phyloP scores from a whole-genome alignment of 2,329 filamentous ascomycete species.

The Orbilia ellipsospora region DNA sequence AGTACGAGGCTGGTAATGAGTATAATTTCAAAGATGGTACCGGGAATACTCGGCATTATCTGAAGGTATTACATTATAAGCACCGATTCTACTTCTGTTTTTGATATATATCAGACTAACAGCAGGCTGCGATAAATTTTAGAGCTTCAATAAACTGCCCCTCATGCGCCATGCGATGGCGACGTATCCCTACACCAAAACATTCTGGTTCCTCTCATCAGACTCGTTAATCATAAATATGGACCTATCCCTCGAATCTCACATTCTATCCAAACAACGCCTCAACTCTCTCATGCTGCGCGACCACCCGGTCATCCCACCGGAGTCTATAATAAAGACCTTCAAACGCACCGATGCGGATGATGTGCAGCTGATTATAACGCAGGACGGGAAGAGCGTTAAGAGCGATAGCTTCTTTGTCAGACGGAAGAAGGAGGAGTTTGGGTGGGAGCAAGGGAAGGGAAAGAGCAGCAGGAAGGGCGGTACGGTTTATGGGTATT shows the following conservation, averaged over 20 bases:
- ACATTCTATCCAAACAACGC: slow-evolving; percentile 74
- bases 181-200: slow-evolving; percentile 78
- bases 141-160: slow-evolving; percentile 81
- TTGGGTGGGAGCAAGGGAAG: slow-evolving; percentile 65
- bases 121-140: slow-evolving; percentile 72
- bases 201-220: slow-evolving; percentile 87
- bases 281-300: slow-evolving; percentile 85
- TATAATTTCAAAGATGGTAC: slow-evolving; percentile 43
- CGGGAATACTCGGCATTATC: slow-evolving; percentile 27
- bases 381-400: slow-evolving; percentile 85
- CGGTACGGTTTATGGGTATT: slow-evolving; percentile 41
- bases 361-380: slow-evolving; percentile 82
- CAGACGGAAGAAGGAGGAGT: slow-evolving; percentile 82
- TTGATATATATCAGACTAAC: slow-evolving; percentile 60
- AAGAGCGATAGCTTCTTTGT: slow-evolving; percentile 81
- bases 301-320: slow-evolving; percentile 87
- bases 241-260: slow-evolving; percentile 73
- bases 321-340: slow-evolving; percentile 96
- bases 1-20: slow-evolving; percentile 35
- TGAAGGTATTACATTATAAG: slow-evolving; percentile 3
- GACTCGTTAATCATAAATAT: slow-evolving; percentile 91
- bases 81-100: slow-evolving; percentile 2
- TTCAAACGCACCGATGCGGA: slow-evolving; percentile 82
- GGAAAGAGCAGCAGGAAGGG: slow-evolving; percentile 37
- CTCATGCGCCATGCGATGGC: slow-evolving; percentile 90